A percentile compares a stretch with the other conserved stretches of the same genome.
Conservation (phyloP, 1,139 yeast genomes). For the Suhomyces bolitotheri region DNA sequence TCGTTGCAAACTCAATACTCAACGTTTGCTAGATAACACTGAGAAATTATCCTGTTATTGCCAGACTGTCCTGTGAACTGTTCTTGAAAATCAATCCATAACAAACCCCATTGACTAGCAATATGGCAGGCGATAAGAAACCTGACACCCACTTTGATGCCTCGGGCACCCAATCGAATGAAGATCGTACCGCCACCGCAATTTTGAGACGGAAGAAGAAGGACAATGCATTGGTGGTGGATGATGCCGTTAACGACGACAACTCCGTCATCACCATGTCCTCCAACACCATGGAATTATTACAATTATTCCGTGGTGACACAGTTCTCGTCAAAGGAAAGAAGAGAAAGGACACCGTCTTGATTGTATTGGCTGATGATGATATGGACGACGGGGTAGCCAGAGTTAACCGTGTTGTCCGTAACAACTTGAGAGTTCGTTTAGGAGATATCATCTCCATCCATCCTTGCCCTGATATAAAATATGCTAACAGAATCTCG, state of each 20-base stretch:
- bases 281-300: constrained; percentile 90
- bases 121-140: constrained; percentile 33
- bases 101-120: constrained; percentile 1
- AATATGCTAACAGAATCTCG: constrained; percentile 90
- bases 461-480: constrained; percentile 97
- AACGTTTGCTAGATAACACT: constrained; percentile 11
- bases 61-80: constrained; percentile 3
- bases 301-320: constrained; percentile 96
- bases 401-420: constrained; percentile 90
- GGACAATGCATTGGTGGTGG: constrained; percentile 90
- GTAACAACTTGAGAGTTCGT: constrained; percentile 92
- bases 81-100: background rate
- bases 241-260: constrained; percentile 96
- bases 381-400: constrained; percentile 96
- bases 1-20: constrained; percentile 12
- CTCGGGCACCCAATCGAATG: constrained; percentile 47
- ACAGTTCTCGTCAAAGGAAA: constrained; percentile 97
- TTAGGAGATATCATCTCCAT: constrained; percentile 88
- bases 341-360: constrained; percentile 97
- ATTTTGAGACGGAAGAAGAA: constrained; percentile 97
- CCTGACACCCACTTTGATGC: constrained; percentile 48
- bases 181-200: constrained; percentile 95
- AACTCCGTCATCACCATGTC: constrained; percentile 95
- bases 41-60: constrained; percentile 6
- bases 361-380: constrained; percentile 94